Evolutionary conservation across 1,284 basidiomycete genomes (phyloP).

Genomic region (Trichosporon inkin): DNA sequence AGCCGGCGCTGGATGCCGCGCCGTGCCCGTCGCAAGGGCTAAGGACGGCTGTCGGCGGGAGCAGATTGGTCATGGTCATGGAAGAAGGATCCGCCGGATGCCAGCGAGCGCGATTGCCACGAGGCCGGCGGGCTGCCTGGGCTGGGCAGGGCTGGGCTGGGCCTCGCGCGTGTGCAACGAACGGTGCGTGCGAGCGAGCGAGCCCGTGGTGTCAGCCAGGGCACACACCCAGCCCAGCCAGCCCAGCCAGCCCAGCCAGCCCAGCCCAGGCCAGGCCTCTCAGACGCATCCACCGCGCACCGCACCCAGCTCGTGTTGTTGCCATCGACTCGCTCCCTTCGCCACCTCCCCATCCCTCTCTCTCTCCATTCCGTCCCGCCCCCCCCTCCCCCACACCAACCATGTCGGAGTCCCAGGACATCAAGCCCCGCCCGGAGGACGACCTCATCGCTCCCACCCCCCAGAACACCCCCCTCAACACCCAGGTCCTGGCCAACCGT

Average conservation of each 20-base stretch:
- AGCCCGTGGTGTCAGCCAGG: too few relatives aligned
- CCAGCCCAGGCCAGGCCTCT: not conserved
- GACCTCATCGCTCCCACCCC: constrained; percentile 63
- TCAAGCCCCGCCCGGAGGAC: constrained; percentile 36
- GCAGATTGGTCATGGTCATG: too few relatives aligned
- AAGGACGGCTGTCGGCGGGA: too few relatives aligned
- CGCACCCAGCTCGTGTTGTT: not conserved
- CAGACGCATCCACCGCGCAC: too few relatives aligned
- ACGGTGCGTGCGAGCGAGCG: too few relatives aligned
- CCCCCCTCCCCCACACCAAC: constrained; percentile 9
- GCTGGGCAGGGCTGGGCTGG: too few relatives aligned
- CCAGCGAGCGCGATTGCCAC: too few relatives aligned
- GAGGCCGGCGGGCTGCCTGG: too few relatives aligned
- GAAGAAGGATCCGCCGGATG: too few relatives aligned
- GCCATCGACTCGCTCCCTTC: not conserved
- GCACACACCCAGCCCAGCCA: constrained; percentile 1
- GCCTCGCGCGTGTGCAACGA: too few relatives aligned
- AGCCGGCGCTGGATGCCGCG: too few relatives aligned
- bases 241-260: not conserved
- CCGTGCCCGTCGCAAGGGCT: too few relatives aligned
- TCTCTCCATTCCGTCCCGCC: not conserved
- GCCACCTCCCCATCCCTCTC: not conserved
- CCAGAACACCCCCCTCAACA: constrained; percentile 72
- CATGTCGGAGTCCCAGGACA: constrained; percentile 46
- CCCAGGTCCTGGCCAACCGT: constrained; percentile 63